A percentile compares a stretch with the other conserved stretches of the same genome.
These are phyloP conservation scores for Aaosphaeria arxii DNA, from an alignment of 2,329 filamentous ascomycete species.

Conservation along the genomic window DNA sequence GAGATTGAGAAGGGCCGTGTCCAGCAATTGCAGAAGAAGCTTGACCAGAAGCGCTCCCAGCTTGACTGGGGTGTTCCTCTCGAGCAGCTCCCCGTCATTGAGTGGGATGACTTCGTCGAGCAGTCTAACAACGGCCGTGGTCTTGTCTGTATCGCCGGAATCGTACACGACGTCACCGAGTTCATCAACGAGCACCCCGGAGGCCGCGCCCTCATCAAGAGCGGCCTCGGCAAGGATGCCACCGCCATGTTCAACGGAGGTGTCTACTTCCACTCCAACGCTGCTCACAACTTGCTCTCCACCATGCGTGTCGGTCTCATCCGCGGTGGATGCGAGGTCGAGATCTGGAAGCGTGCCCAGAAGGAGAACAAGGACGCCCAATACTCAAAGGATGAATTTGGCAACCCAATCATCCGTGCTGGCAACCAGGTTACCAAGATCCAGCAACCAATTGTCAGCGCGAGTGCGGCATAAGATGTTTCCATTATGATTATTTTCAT, in stretches of 20 bases:
- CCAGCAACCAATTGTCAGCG: conserved; percentile 73
- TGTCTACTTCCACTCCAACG: conserved; percentile 43
- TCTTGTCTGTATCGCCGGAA: conserved; percentile 40
- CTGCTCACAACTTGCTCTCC: conserved; percentile 42
- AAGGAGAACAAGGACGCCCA: conserved; percentile 66
- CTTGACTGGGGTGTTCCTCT: conserved; percentile 45
- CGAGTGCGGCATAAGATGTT: conserved; percentile 68
- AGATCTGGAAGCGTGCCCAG: conserved; percentile 45
- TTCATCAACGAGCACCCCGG: conserved; percentile 45
- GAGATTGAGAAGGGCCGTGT: conserved; percentile 45
- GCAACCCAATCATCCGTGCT: conserved; percentile 80
- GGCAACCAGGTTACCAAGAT: conserved; percentile 84
- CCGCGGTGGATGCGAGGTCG: conserved; percentile 42
- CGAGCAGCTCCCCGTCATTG: conserved; percentile 42
- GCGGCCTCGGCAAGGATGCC: conserved; percentile 42
- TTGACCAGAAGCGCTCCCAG: conserved; percentile 42
- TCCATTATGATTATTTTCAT: conserved; percentile 8
- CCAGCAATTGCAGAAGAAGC: conserved; percentile 45
- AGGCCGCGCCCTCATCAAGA: conserved; percentile 42
- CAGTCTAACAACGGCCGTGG: conserved; percentile 42
- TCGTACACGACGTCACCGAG: conserved; percentile 42
- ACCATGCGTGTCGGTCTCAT: conserved; percentile 44
- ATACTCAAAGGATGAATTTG: conserved; percentile 75
- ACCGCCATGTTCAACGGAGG: conserved; percentile 45
- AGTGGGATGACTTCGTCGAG: conserved; percentile 45